Conservation (phyloP, 495 filamentous ascomycete genomes). For the Xylaria nigripes region DNA sequence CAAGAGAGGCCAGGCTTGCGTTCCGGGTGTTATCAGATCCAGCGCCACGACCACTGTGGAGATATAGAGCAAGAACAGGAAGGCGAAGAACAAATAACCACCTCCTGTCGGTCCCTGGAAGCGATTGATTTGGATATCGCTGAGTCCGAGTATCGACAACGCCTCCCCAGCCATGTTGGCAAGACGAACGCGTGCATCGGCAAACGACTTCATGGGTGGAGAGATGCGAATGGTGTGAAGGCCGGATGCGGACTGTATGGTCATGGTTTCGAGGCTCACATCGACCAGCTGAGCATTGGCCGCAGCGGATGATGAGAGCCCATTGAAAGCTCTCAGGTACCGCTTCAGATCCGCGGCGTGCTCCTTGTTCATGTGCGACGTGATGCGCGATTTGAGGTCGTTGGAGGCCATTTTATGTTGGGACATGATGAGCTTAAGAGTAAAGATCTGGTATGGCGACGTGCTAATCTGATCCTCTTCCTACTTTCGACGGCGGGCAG, state of each 20-base stretch:
- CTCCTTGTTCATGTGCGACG: slow-evolving; percentile 74
- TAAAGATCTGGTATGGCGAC: no score
- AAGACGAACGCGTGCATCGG: slow-evolving; percentile 54
- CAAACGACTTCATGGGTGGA: slow-evolving; percentile 49
- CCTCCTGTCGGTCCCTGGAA: slow-evolving; percentile 21
- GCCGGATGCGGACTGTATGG: slow-evolving; percentile 33
- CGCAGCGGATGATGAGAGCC: slow-evolving; percentile 38
- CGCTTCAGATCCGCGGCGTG: slow-evolving; percentile 57
- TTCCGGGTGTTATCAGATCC: slow-evolving; percentile 9
- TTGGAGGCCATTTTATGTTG: slow-evolving; percentile 12
- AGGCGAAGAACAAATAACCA: slow-evolving; percentile 18
- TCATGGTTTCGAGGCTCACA: slow-evolving; percentile 50
- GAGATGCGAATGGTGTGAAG: slow-evolving; percentile 47
- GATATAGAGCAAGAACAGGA: slow-evolving; percentile 28
- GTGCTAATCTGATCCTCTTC: no score
- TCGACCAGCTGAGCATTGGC: slow-evolving; percentile 49
- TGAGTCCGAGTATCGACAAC: slow-evolving; percentile 25
- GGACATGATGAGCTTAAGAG: neutral
- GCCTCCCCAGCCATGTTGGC: slow-evolving; percentile 50
- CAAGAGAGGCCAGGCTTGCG: slow-evolving; percentile 12
- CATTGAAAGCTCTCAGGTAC: slow-evolving; percentile 57
- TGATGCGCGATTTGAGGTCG: slow-evolving; percentile 51
- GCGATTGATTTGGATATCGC: slow-evolving; percentile 13
- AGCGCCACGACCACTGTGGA: slow-evolving; percentile 16
- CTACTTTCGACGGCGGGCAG: no score